phyloP scores from a whole-genome alignment of 2,329 filamentous ascomycete species.

The Neurospora crassa region DNA sequence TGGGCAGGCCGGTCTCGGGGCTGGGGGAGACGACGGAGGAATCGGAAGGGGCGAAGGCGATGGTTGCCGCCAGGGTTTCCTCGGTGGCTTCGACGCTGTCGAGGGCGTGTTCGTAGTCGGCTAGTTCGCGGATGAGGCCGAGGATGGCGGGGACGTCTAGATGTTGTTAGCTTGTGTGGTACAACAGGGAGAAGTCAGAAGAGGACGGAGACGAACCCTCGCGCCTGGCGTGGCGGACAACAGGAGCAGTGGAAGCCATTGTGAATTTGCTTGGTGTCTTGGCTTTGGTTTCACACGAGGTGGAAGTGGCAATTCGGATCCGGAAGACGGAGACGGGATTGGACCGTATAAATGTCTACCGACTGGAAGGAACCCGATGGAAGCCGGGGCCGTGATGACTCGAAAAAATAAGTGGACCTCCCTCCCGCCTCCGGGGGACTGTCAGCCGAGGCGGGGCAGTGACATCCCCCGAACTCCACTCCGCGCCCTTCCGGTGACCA shows the following conservation, averaged over 20 bases:
- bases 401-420: neutral
- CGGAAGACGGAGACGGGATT: neutral
- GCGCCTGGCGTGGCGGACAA: constrained; percentile 48
- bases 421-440: neutral
- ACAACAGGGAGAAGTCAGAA: neutral
- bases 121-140: constrained; percentile 71
- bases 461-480: neutral
- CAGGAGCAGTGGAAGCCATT: constrained; percentile 25
- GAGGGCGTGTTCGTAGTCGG: constrained; percentile 75
- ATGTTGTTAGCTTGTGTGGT: neutral
- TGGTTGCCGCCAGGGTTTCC: constrained; percentile 59
- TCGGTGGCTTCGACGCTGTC: constrained; percentile 70
- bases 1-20: constrained; percentile 22
- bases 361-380: neutral
- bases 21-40: constrained; percentile 16
- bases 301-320: neutral
- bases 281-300: neutral
- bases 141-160: constrained; percentile 77
- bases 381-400: neutral
- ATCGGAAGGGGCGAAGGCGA: constrained; percentile 60
- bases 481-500: neutral
- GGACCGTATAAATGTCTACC: neutral
- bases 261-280: neutral
- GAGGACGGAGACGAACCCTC: constrained; percentile 35
- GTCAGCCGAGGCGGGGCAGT: neutral